These are phyloP conservation scores for Mrakia blollopis DNA, from an alignment of 768 basidiomycete species.

Conservation along the genomic window DNA sequence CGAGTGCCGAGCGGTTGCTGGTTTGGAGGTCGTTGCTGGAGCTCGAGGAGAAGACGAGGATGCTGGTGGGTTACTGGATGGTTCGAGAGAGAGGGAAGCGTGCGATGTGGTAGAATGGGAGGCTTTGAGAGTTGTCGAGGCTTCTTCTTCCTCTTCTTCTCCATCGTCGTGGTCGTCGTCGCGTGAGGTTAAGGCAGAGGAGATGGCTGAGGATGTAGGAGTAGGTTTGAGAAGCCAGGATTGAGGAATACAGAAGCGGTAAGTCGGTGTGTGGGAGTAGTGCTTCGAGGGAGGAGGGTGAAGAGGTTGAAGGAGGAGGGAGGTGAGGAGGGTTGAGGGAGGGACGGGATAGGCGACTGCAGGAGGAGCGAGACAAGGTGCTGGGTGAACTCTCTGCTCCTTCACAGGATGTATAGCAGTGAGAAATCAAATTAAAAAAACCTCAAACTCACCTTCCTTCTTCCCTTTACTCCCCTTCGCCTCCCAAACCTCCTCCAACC, in stretches of 20 bases:
- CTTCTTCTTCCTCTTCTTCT: slow-evolving; percentile 1
- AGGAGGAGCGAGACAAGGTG: background rate
- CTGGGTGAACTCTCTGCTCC: background rate
- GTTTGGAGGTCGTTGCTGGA: background rate
- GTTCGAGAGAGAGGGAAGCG: background rate
- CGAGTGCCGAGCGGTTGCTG: background rate
- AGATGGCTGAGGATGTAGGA: background rate
- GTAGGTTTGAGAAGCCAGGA: slow-evolving; percentile 19
- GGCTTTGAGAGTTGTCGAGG: slow-evolving; percentile 21
- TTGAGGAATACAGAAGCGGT: slow-evolving; percentile 57
- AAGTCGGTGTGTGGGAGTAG: slow-evolving; percentile 49
- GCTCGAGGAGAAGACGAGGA: background rate
- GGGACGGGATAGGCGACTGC: slow-evolving; percentile 4
- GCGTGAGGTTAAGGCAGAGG: background rate
- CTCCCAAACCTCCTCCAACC: slow-evolving; percentile 63
- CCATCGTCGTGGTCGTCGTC: background rate
- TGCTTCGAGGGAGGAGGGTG: slow-evolving; percentile 43
- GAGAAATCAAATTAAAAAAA: background rate
- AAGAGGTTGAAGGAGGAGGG: slow-evolving; percentile 21
- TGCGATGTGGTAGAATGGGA: background rate
- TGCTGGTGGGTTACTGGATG: background rate
- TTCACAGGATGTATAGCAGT: background rate
- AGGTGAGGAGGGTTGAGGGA: background rate
- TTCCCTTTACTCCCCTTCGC: slow-evolving; percentile 44
- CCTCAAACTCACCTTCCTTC: slow-evolving; percentile 52